These are phyloP conservation scores for Jaapia argillacea DNA, from an alignment of 768 basidiomycete genomes.

Conservation along the genomic window DNA sequence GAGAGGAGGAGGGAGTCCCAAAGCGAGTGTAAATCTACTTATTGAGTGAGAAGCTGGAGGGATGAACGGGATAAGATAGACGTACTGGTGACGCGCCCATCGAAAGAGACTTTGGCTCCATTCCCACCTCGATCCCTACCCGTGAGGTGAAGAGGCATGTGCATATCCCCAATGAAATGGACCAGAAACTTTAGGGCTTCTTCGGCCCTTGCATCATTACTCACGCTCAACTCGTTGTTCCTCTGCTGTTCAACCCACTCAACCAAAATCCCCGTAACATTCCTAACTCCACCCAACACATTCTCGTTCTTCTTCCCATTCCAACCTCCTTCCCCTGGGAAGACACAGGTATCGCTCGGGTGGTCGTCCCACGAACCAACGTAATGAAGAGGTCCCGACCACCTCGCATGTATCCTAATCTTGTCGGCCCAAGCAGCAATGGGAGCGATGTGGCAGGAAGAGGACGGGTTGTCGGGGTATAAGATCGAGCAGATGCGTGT, in stretches of 20 bases:
- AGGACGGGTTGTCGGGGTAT: conserved; percentile 28
- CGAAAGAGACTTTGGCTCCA: conserved; percentile 63
- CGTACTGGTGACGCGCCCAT: conserved; percentile 62
- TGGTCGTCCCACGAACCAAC: conserved; percentile 66
- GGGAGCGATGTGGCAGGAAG: conserved; percentile 70
- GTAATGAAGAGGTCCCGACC: conserved; percentile 72
- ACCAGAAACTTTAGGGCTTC: conserved; percentile 89
- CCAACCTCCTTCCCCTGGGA: conserved; percentile 75
- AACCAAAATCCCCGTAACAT: conserved; percentile 57
- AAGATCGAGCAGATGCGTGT: conserved; percentile 65
- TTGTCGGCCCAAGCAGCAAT: conserved; percentile 87
- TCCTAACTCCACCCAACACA: conserved; percentile 69
- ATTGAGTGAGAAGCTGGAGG: conserved; percentile 2
- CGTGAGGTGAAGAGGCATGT: conserved; percentile 87
- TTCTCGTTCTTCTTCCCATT: conserved; percentile 44
- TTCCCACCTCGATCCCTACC: conserved; percentile 88
- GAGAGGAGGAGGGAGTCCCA: conserved; percentile 85
- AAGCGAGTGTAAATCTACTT: conserved; percentile 67
- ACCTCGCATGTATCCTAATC: conserved; percentile 39
- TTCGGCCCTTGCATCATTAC: conserved; percentile 35
- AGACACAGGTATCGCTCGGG: conserved; percentile 66
- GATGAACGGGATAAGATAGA: conserved; percentile 5
- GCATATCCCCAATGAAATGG: conserved; percentile 91
- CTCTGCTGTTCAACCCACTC: conserved; percentile 30
- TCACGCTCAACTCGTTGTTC: conserved; percentile 6